A percentile compares a stretch with the other conserved stretches of the same genome.
Conservation (phyloP, 1,139 yeast genomes). For the Blastobotrys raffinosifermentans region DNA sequence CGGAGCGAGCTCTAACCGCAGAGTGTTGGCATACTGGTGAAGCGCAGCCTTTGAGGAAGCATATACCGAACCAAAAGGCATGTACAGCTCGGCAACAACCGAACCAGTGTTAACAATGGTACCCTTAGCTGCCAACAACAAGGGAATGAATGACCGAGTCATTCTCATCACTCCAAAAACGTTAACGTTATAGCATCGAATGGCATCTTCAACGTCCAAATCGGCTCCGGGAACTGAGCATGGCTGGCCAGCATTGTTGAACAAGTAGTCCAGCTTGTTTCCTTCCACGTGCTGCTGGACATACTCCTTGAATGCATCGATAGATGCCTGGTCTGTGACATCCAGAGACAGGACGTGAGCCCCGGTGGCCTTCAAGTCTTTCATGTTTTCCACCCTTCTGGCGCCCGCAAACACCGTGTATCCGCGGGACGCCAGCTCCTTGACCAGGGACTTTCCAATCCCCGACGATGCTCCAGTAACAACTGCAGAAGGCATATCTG, state of each 20-base stretch:
- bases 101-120: conserved; percentile 72
- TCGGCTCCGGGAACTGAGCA: conserved; percentile 69
- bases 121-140: conserved; percentile 62
- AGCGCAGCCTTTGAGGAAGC: conserved; percentile 70
- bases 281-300: conserved; percentile 37
- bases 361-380: conserved; percentile 40
- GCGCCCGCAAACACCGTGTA: conserved; percentile 69
- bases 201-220: conserved; percentile 51
- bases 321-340: conserved; percentile 48
- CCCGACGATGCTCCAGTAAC: conserved; percentile 80
- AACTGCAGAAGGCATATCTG: conserved; percentile 1
- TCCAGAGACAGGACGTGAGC: conserved; percentile 41
- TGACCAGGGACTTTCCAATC: conserved; percentile 61
- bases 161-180: conserved; percentile 62
- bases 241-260: conserved; percentile 59
- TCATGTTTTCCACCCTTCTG: conserved; percentile 58
- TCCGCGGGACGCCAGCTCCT: conserved; percentile 49
- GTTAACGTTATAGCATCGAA: conserved; percentile 57
- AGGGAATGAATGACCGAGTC: conserved; percentile 51
- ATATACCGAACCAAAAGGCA: conserved; percentile 66
- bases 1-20: conserved; percentile 63
- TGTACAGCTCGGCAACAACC: conserved; percentile 57
- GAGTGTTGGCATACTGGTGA: conserved; percentile 57
- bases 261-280: conserved; percentile 50
- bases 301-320: conserved; percentile 39